phyloP scores from a whole-genome alignment of 768 basidiomycete species.

The Pisolithus microcarpus region DNA sequence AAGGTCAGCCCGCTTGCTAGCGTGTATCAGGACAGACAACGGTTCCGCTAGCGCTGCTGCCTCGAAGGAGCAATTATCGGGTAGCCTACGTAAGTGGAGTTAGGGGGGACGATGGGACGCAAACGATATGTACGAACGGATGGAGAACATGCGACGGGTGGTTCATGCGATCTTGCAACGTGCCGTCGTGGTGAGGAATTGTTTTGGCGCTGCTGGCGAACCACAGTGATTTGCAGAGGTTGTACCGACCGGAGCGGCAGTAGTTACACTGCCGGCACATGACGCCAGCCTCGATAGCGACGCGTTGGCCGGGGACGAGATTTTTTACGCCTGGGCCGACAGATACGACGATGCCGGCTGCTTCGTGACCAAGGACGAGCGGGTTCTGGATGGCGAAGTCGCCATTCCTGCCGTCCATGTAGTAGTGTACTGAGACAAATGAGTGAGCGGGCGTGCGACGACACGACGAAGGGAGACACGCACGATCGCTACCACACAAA shows the following conservation, averaged over 20 bases:
- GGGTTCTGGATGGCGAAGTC: slow-evolving; percentile 83
- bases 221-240: slow-evolving; percentile 84
- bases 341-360: slow-evolving; percentile 82
- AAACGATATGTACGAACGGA: slow-evolving; percentile 50
- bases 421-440: slow-evolving; percentile 73
- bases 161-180: slow-evolving; percentile 80
- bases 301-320: slow-evolving; percentile 72
- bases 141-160: slow-evolving; percentile 83
- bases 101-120: slow-evolving; percentile 1
- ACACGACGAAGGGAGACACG: slow-evolving; percentile 21
- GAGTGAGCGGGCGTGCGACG: slow-evolving; percentile 2
- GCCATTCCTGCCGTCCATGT: slow-evolving; percentile 81
- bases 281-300: slow-evolving; percentile 91
- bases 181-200: slow-evolving; percentile 90
- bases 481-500: slow-evolving; percentile 82
- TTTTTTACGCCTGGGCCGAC: slow-evolving; percentile 63
- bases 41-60: slow-evolving; percentile 89
- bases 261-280: slow-evolving; percentile 71
- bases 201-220: slow-evolving; percentile 89
- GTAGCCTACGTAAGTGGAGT: slow-evolving; percentile 44
- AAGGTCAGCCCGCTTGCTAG: slow-evolving; percentile 40
- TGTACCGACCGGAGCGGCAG: slow-evolving; percentile 77
- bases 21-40: slow-evolving; percentile 80
- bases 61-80: slow-evolving; percentile 68
- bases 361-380: slow-evolving; percentile 90